Evolutionary conservation across 78 protist genomes (phyloP).

Genomic region (Parvularia atlantis): DNA sequence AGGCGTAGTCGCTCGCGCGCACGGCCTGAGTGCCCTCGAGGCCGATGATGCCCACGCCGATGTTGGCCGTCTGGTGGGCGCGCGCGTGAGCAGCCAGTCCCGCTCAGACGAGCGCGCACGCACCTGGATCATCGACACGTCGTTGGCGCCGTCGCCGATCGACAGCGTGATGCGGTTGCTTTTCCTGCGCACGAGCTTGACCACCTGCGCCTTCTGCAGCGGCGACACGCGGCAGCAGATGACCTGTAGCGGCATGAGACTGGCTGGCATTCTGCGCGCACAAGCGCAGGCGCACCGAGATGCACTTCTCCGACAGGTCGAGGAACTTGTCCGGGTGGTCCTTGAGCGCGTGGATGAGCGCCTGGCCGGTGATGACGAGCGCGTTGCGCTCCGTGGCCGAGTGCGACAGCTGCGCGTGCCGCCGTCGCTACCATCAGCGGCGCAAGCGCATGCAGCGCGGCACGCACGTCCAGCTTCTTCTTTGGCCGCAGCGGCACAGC

Average conservation of each 20-base stretch:
- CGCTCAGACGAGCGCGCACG: too few relatives aligned
- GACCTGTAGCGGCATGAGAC: too few relatives aligned
- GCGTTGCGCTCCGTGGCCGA: too few relatives aligned
- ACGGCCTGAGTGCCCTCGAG: conserved; percentile 64
- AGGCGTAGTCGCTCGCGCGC: conserved; percentile 49
- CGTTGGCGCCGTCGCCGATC: conserved; percentile 86
- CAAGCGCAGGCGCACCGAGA: too few relatives aligned
- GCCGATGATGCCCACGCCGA: conserved; percentile 63
- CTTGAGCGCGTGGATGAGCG: not conserved
- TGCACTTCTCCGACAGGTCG: not conserved
- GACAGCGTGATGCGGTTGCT: conserved; percentile 30
- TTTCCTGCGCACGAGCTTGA: conserved; percentile 23
- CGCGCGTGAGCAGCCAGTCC: too few relatives aligned
- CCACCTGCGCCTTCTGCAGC: conserved; percentile 47
- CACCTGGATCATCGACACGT: conserved; percentile 76
- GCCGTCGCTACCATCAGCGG: too few relatives aligned
- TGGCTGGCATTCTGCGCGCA: too few relatives aligned
- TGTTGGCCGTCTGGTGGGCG: conserved; percentile 33
- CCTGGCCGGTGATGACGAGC: conserved; percentile 1
- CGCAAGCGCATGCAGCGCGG: too few relatives aligned
- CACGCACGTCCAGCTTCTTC: too few relatives aligned
- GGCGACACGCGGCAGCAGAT: conserved; percentile 44
- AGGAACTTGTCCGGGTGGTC: not conserved
- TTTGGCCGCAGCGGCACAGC: too few relatives aligned
- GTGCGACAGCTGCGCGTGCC: too few relatives aligned